Conservation (phyloP, 106 monocot species). For the Dendrobium nobile region DNA sequence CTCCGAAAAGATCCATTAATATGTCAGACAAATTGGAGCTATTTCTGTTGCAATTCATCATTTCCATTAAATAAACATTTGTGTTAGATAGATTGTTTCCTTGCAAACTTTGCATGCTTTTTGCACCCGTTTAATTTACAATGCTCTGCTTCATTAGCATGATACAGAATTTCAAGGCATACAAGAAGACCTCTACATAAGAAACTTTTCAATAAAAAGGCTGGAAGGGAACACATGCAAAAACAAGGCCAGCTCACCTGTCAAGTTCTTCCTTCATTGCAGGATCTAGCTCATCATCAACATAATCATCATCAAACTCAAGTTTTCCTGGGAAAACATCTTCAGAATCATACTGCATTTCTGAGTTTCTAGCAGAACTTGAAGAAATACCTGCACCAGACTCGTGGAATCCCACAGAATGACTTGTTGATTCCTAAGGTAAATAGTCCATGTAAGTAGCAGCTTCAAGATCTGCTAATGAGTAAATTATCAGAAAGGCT, state of each 20-base stretch:
- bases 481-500: conserved; percentile 1
- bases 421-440: conserved; percentile 11
- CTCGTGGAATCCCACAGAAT: conserved; percentile 2
- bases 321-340: conserved; percentile 9
- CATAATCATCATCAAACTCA: conserved; percentile 24
- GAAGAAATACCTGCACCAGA: conserved; percentile 10
- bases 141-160: not conserved
- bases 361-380: conserved; percentile 9
- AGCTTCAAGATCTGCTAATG: not conserved
- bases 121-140: not conserved
- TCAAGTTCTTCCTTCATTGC: conserved; percentile 28
- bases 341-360: conserved; percentile 6
- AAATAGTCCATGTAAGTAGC: not conserved
- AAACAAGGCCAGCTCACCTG: conserved; percentile 14
- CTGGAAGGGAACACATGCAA: not conserved
- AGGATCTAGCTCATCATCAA: conserved; percentile 26
- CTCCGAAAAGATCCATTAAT: not conserved
- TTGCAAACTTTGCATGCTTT: not conserved
- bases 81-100: not conserved
- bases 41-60: not conserved
- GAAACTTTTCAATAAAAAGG: too few relatives aligned
- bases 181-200: not conserved
- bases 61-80: not conserved
- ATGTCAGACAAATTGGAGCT: not conserved
- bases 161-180: not conserved